These are phyloP conservation scores for Acanthamoeba quina DNA, from an alignment of 208 protist species.

Conservation along the genomic window DNA sequence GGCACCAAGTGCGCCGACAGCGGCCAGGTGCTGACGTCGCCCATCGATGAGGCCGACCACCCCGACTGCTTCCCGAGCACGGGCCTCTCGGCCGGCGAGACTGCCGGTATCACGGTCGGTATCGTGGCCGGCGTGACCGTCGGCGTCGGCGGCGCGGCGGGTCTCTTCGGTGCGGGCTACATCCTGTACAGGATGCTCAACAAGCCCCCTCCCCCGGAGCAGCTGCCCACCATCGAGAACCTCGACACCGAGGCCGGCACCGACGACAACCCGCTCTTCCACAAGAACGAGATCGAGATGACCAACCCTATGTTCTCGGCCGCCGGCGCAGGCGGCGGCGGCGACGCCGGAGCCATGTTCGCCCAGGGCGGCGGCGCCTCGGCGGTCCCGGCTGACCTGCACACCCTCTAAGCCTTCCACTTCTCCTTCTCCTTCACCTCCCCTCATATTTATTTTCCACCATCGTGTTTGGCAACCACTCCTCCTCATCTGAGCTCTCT, in stretches of 20 bases:
- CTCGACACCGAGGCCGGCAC: slow-evolving; percentile 61
- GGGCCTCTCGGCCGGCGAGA: slow-evolving; percentile 19
- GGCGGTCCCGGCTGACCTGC: neutral
- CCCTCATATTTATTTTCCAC: no score
- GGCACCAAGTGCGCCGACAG: neutral
- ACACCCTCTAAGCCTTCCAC: neutral
- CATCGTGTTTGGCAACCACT: no score
- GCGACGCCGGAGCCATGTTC: neutral
- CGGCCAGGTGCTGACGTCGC: slow-evolving; percentile 43
- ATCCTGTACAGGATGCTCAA: slow-evolving; percentile 62
- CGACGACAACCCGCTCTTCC: slow-evolving; percentile 66
- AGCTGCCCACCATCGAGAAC: slow-evolving; percentile 66
- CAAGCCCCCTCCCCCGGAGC: slow-evolving; percentile 43
- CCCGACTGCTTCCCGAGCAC: slow-evolving; percentile 44
- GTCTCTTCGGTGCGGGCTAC: slow-evolving; percentile 39
- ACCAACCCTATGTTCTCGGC: slow-evolving; percentile 54
- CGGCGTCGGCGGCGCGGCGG: slow-evolving; percentile 40
- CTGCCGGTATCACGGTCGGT: slow-evolving; percentile 58
- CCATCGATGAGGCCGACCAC: neutral
- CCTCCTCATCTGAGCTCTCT: no score
- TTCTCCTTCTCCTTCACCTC: no score
- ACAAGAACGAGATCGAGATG: slow-evolving; percentile 56
- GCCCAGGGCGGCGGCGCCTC: neutral
- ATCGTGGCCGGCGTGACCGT: slow-evolving; percentile 49
- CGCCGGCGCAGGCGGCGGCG: neutral